Base-by-base conservation (phyloP, 1,284 basidiomycete species). In the Phellopilus nigrolimitatus region DNA sequence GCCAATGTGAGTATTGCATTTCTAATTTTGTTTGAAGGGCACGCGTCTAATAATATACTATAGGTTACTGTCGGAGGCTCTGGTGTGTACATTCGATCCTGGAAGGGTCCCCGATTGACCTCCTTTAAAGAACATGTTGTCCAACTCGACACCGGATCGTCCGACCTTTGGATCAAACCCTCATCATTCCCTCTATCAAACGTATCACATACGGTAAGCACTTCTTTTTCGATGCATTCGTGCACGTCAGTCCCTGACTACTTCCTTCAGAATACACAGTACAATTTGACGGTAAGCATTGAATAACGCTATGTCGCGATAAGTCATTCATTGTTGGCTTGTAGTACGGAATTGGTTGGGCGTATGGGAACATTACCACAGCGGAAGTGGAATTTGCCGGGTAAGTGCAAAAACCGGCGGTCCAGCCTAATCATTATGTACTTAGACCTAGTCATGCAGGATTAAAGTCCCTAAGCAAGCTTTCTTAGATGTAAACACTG, bases 71-170 rank as follows among this genome's bases (percentile, higher is more conserved):
- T 88, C 38, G 86, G 78, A 53, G 77, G 74, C 48, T 67, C 63
- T 53, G 69, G 85, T 88, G 53, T 54, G 79, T 69, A 22, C 34
- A 21, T 27, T 49, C 24, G 12, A 36, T 30, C 22, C 13, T 17
- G 25, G 42, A n/a, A 44, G 24, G 17, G 27, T 45, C 28, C 19
- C 31, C 39, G 41, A 40, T 9, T 53, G 40, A 40, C 24, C 15
- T 58, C 21, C 45, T 25, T 9, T 17, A 8, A 31, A 87, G 84
- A 72, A 12, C 85, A 83, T 63, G 67, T 74, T 39, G 75, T 89
- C 5, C 88, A 90, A 64, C 69, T 91, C 40, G 88, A 91, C 66
- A 89, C 87, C 0, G 88, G 88, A 50, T 90, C 87, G 9, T 88
- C 78, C 53, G 88, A 91, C 67, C 72, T 91, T n/a, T 90, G 88